phyloP scores from a whole-genome alignment of 441 rosid genomes.

The Caryocar brasiliense region DNA sequence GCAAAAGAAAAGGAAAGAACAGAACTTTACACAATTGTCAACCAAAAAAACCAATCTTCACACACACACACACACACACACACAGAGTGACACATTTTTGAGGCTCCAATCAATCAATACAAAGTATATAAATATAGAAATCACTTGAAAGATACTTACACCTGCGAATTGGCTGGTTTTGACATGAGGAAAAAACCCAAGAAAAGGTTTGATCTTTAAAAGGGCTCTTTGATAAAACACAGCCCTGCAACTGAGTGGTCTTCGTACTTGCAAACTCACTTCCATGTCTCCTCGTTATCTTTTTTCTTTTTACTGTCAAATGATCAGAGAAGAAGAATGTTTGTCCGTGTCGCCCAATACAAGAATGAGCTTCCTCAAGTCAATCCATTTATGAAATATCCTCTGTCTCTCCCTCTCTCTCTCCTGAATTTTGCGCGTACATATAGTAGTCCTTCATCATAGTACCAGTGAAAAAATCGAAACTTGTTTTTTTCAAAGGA shows the following conservation, averaged over 20 bases:
- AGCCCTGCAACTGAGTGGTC: constrained; percentile 34
- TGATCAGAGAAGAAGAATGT: constrained; percentile 5
- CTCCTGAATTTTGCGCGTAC: constrained; percentile 3
- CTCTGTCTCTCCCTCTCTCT: too few relatives aligned
- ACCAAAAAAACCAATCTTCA: constrained; percentile 1
- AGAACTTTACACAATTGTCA: background rate
- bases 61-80: background rate
- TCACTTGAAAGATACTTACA: too few relatives aligned
- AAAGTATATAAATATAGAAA: background rate
- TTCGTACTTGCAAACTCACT: constrained; percentile 46
- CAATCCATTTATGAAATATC: too few relatives aligned
- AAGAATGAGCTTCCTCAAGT: too few relatives aligned
- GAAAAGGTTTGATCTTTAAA: constrained; percentile 38
- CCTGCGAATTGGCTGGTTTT: constrained; percentile 21
- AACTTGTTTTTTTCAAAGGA: too few relatives aligned
- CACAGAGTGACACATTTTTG: too few relatives aligned
- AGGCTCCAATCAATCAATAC: background rate
- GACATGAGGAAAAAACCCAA: constrained; percentile 35
- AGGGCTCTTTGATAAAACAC: constrained; percentile 25
- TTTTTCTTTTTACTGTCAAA: too few relatives aligned
- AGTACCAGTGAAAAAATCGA: too few relatives aligned
- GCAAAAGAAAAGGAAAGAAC: background rate
- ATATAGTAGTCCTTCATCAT: too few relatives aligned
- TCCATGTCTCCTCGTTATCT: too few relatives aligned
- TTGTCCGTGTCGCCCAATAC: background rate